phyloP scores from a whole-genome alignment of 768 basidiomycete genomes.

The Trametes coccinea region DNA sequence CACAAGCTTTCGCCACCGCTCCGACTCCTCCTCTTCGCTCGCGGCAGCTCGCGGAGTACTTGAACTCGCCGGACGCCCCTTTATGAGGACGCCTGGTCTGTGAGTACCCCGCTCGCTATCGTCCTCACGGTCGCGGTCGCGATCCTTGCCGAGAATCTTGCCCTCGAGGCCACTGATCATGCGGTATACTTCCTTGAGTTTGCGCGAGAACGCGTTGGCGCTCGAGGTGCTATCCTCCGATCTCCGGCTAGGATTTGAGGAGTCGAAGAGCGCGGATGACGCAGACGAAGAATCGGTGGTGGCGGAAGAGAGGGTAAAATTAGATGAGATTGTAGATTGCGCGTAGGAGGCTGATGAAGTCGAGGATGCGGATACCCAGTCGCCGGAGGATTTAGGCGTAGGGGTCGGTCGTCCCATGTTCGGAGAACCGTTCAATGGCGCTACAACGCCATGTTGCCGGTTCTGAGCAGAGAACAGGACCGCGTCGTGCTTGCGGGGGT shows the following conservation, averaged over 20 bases:
- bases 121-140: slow-evolving; percentile 34
- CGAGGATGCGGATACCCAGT: slow-evolving; percentile 74
- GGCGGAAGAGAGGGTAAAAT: slow-evolving; percentile 70
- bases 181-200: slow-evolving; percentile 84
- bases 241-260: slow-evolving; percentile 48
- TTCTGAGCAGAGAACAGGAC: slow-evolving; percentile 74
- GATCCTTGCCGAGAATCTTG: slow-evolving; percentile 55
- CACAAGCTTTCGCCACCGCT: slow-evolving; percentile 74
- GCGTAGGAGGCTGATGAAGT: slow-evolving; percentile 65
- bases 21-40: slow-evolving; percentile 62
- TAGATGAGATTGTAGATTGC: slow-evolving; percentile 63
- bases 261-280: slow-evolving; percentile 69
- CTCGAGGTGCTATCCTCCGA: slow-evolving; percentile 41
- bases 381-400: slow-evolving; percentile 62
- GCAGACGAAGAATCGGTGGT: slow-evolving; percentile 77
- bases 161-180: slow-evolving; percentile 78
- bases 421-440: slow-evolving; percentile 6
- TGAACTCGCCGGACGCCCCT: slow-evolving; percentile 33
- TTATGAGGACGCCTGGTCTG: slow-evolving; percentile 45
- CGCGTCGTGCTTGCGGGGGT: slow-evolving; percentile 90
- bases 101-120: slow-evolving; percentile 32
- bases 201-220: slow-evolving; percentile 67
- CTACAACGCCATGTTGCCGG: slow-evolving; percentile 41
- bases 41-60: slow-evolving; percentile 28
- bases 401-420: slow-evolving; percentile 43